These are phyloP conservation scores for Phytopythium aichiense DNA, from an alignment of 352 stramenopile genomes.

Conservation along the genomic window DNA sequence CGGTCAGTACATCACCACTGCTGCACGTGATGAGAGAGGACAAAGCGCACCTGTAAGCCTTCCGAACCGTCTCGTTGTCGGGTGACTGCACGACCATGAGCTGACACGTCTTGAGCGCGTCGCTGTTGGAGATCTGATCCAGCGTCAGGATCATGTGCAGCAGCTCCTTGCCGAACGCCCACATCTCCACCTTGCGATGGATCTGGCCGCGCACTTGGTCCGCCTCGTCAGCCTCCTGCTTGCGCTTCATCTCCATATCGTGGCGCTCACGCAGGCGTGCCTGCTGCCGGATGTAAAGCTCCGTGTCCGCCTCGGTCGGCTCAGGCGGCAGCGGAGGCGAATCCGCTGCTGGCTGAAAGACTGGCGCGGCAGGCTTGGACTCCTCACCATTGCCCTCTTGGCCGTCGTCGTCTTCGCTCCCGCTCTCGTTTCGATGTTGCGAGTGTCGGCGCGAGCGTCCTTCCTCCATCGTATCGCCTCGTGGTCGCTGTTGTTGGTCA, in stretches of 20 bases:
- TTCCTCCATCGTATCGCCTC: conserved; percentile 31
- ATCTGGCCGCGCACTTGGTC: conserved; percentile 75
- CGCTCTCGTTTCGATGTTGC: conserved; percentile 42
- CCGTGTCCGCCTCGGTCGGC: conserved; percentile 59
- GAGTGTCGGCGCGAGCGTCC: conserved; percentile 23
- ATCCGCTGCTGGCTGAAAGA: conserved; percentile 14
- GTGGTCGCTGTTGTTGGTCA: conserved; percentile 8
- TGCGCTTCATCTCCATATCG: conserved; percentile 79
- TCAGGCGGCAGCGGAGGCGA: conserved; percentile 65
- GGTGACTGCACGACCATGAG: conserved; percentile 76
- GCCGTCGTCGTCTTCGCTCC: conserved; percentile 61
- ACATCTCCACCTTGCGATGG: conserved; percentile 74
- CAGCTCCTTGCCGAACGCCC: conserved; percentile 80
- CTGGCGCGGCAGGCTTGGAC: conserved; percentile 12
- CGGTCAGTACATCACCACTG: background rate
- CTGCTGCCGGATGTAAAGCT: conserved; percentile 82
- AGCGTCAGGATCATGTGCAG: conserved; percentile 83
- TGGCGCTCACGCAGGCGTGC: conserved; percentile 76
- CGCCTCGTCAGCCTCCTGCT: conserved; percentile 72
- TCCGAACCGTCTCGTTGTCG: conserved; percentile 76
- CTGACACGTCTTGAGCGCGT: conserved; percentile 71
- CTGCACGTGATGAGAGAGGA: conserved; percentile 1
- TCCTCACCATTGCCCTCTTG: conserved; percentile 20
- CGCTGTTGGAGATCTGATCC: conserved; percentile 72
- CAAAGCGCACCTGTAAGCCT: conserved; percentile 61